Base-by-base conservation (phyloP, 1,284 basidiomycete genomes). In the Ceratobasidium sp. region DNA sequence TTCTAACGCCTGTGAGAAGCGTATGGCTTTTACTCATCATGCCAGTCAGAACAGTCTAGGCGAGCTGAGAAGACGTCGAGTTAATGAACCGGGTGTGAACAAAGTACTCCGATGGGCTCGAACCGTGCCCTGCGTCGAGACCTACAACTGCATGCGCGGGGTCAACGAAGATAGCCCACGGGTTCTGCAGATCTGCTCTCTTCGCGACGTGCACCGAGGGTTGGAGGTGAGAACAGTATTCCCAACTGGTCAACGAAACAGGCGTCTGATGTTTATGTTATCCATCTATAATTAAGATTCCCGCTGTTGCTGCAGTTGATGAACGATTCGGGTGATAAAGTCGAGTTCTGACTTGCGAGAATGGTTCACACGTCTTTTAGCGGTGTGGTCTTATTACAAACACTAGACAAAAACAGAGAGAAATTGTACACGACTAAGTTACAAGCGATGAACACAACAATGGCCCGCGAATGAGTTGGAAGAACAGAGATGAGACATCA, bases 401-500 rank as follows among this genome's bases (percentile, higher is more conserved):
- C 64, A 12, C 27, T n/a, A 46, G 44, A 46, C 16, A 33, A 50
- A 41, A 35, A 38, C n/a, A 70, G 23, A 2, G n/a, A 35, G 23
- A 14, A 55, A 59, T 62, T 20, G 41, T 41, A 48, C 27, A 50
- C 20, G 59, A 64, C 60, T 74, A 64, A 50, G 14, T 52, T 74
- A 74, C 71, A 74, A 30, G 41, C 10, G 30, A 66, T 46, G 54
- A 48, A 67, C 52, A 38, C 41, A 14, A 71, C 3, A 12, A 66
- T 33, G 14, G 52, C 52, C 62, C 6, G 38, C 41, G n/a, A n/a
- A 50, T n/a, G 46, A 50, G 52, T 23, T 46, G 8, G 54, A 71
- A 41, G 52, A 30, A 44, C 41, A 67, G 64, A 66, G 64, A 66
- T 23, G 59, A 74, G 18, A 64, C 48, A 74, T 74, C 59, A 74